A percentile compares a stretch with the other conserved stretches of the same genome.
These are phyloP conservation scores for Flagelloscypha sp. DNA, from an alignment of 768 basidiomycete species.

Conservation along the genomic window DNA sequence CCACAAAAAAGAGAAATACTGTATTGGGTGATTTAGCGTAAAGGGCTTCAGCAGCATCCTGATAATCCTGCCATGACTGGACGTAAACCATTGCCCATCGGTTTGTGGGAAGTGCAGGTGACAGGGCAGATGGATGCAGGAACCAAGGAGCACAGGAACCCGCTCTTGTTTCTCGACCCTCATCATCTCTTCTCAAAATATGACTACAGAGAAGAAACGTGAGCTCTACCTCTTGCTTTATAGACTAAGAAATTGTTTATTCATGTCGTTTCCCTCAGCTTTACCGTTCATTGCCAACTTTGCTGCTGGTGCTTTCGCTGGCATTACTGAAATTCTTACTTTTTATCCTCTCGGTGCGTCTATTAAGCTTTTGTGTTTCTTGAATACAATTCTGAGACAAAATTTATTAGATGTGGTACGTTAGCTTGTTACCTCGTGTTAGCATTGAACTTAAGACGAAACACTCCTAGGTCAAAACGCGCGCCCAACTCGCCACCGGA, in stretches of 20 bases:
- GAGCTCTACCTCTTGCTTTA: conserved; percentile 4
- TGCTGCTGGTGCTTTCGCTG: conserved; percentile 92
- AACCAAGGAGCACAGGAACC: conserved; percentile 6
- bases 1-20: conserved; percentile 33
- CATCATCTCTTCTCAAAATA: background rate
- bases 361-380: background rate
- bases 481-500: conserved; percentile 93
- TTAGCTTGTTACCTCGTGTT: conserved; percentile 16
- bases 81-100: conserved; percentile 79
- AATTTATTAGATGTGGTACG: conserved; percentile 76
- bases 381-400: conserved; percentile 1
- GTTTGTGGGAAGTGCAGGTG: conserved; percentile 13
- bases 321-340: conserved; percentile 74
- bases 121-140: conserved; percentile 13
- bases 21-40: conserved; percentile 74
- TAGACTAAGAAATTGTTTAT: background rate
- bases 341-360: conserved; percentile 83
- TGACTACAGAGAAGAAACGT: conserved; percentile 22
- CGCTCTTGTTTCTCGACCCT: background rate
- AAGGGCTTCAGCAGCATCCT: conserved; percentile 81
- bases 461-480: conserved; percentile 78
- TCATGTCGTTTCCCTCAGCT: conserved; percentile 35
- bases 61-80: conserved; percentile 82
- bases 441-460: conserved; percentile 1
- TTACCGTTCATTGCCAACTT: conserved; percentile 87